Evolutionary conservation across 345 rosid species (phyloP).

Genomic region (Pelargonium nanum): DNA sequence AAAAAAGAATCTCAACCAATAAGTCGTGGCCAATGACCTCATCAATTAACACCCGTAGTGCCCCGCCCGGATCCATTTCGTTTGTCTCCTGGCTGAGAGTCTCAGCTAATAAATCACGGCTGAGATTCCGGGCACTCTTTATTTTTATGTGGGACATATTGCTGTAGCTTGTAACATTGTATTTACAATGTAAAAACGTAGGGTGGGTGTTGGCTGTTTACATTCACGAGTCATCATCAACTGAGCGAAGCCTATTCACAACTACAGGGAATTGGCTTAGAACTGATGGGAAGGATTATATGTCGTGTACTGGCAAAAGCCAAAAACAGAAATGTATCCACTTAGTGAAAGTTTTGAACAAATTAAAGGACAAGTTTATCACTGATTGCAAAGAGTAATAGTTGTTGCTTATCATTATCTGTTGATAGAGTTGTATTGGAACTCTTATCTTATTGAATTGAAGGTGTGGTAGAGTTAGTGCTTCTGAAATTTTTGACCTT

Average conservation of each 20-base stretch:
- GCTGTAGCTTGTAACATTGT: background rate
- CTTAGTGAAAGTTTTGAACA: background rate
- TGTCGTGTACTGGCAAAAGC: background rate
- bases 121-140: too few relatives aligned
- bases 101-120: too few relatives aligned
- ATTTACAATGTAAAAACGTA: background rate
- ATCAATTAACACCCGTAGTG: too few relatives aligned
- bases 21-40: too few relatives aligned
- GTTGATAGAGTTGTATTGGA: background rate
- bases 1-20: too few relatives aligned
- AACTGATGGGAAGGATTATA: background rate
- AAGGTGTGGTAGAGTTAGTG: background rate
- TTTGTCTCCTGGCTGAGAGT: too few relatives aligned
- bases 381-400: background rate
- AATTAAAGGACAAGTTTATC: too few relatives aligned
- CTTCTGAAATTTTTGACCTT: background rate
- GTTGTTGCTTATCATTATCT: background rate
- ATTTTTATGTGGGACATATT: background rate
- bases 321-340: background rate
- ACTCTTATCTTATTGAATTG: background rate
- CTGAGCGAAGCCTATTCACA: too few relatives aligned
- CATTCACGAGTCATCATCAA: background rate
- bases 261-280: background rate
- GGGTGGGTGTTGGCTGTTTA: background rate
- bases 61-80: too few relatives aligned